Evolutionary conservation across 2,329 filamentous ascomycete species (phyloP), one percentile per base, ranked within the genome.

Genomic region (Fusarium sp.): DNA sequence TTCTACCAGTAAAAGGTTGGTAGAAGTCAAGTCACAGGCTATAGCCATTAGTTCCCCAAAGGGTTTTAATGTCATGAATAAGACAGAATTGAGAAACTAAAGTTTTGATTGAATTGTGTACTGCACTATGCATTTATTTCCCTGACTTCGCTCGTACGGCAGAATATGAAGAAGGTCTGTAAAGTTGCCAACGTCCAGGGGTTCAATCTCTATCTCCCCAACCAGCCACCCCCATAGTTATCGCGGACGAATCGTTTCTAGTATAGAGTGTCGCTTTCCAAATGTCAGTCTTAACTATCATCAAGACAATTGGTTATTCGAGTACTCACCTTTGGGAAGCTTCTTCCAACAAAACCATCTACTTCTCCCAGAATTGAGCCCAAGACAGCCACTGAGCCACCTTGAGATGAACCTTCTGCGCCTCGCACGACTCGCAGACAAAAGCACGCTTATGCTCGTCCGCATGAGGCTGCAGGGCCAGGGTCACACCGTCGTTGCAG

Each of bases 401-500:
- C 35, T 63, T 65, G 20, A 72, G 63, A n/a, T 62, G 61, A 0
- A 39, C 20, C 20, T 60, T 74, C 6, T 67, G 64, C 4, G 43
- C 41, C n/a, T 67, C 59, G 20, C 73, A 76, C 4, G 65, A 24
- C 4, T 57, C 50, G 13, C 73, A 76, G 9, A 76, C 68, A 50
- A 69, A 76, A 1, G 64, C 76, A 14, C 71, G 54, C 18, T 33
- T 57, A 22, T 35, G 29, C 14, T 76, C 73, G 1, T 74, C 71
- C 0, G 63, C 20, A 7, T 76, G 73, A 11, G 71, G 73, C 52
- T 69, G 35, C 22, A 72, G 63, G 10, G 59, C 60, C 20, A 76
- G 54, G 18, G 71, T 65, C 13, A 76, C 73, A 6, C 73, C 73
- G 8, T 64, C 65, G 6, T 69, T 72, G 45, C 73, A 76, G 18